phyloP scores from a whole-genome alignment of 208 protist genomes.

The Crithidia thermophila region DNA sequence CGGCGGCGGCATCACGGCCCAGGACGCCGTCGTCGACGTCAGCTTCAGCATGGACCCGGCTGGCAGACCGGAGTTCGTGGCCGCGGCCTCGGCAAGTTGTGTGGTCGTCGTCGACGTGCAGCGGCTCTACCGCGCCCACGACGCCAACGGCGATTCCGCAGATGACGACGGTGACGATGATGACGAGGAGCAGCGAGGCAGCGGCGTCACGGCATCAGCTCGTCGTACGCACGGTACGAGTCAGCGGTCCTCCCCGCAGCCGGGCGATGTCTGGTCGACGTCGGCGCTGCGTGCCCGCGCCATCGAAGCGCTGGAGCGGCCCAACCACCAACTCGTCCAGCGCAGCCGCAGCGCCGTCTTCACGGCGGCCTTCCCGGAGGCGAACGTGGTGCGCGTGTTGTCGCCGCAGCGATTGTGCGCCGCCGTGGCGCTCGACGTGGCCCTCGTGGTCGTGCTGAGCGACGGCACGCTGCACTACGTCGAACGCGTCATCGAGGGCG shows the following conservation, averaged over 20 bases:
- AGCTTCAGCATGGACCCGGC: constrained; percentile 63
- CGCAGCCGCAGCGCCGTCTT: constrained; percentile 41
- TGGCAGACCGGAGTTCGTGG: constrained; percentile 63
- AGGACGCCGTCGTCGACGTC: constrained; percentile 49
- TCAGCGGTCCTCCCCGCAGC: neutral
- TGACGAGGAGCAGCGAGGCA: neutral
- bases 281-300: constrained; percentile 34
- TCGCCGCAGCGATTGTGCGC: constrained; percentile 54
- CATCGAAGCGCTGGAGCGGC: constrained; percentile 35
- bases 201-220: neutral
- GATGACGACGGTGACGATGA: constrained; percentile 8
- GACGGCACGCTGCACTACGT: constrained; percentile 66
- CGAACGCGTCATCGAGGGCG: constrained; percentile 52
- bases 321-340: constrained; percentile 7
- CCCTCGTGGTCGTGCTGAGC: constrained; percentile 58
- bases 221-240: neutral
- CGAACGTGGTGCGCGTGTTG: constrained; percentile 63
- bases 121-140: constrained; percentile 3
- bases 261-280: neutral
- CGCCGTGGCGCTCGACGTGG: constrained; percentile 66
- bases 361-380: constrained; percentile 33
- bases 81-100: constrained; percentile 40
- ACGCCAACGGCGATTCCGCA: neutral
- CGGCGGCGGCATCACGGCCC: constrained; percentile 31
- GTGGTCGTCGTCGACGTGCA: constrained; percentile 57